phyloP scores from a whole-genome alignment of 371 early-diverging fungal genomes.

The Zopfochytrium polystomum region DNA sequence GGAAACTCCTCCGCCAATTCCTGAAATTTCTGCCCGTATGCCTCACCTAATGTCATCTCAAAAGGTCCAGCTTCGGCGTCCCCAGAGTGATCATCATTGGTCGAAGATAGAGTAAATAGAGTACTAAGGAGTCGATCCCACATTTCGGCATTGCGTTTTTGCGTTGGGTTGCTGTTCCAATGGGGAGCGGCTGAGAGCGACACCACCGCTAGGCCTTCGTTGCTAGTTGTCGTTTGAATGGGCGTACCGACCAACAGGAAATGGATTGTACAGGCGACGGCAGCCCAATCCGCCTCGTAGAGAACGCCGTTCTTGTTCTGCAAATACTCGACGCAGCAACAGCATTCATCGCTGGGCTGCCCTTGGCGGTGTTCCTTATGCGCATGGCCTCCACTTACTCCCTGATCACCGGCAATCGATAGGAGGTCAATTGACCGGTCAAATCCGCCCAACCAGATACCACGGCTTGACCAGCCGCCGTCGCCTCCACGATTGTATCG shows the following conservation, averaged over 20 bases:
- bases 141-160: slow-evolving; percentile 36
- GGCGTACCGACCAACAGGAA: slow-evolving; percentile 43
- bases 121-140: slow-evolving; percentile 43
- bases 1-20: slow-evolving; percentile 28
- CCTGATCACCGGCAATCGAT: slow-evolving; percentile 24
- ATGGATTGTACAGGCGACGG: slow-evolving; percentile 37
- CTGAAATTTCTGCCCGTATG: slow-evolving; percentile 8
- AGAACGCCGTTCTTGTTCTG: slow-evolving; percentile 24
- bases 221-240: slow-evolving; percentile 31
- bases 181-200: not conserved
- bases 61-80: not conserved
- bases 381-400: slow-evolving; percentile 6
- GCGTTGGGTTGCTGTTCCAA: slow-evolving; percentile 33
- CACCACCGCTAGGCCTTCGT: slow-evolving; percentile 6
- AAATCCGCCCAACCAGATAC: slow-evolving; percentile 38
- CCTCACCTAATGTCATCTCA: not conserved
- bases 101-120: slow-evolving; percentile 33
- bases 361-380: no score
- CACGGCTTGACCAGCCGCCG: slow-evolving; percentile 38
- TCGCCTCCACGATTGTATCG: slow-evolving; percentile 30
- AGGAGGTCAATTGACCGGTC: slow-evolving; percentile 33
- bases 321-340: slow-evolving; percentile 36
- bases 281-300: slow-evolving; percentile 51
- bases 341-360: not conserved
- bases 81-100: not conserved